Evolutionary conservation across 1,284 basidiomycete genomes (phyloP).

Genomic region (Sporisorium graminicola): DNA sequence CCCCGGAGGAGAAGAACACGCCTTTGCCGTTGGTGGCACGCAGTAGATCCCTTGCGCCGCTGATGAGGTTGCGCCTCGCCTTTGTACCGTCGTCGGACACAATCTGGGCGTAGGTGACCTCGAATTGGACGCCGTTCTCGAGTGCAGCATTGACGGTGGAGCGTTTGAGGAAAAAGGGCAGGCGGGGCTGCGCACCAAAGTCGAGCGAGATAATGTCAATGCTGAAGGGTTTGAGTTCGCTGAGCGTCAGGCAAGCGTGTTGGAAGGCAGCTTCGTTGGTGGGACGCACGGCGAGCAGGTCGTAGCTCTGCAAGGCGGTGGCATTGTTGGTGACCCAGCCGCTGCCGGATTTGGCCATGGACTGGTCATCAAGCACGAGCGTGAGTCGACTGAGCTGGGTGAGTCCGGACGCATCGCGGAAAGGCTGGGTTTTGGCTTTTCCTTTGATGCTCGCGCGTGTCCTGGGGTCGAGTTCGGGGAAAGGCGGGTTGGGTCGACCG

Average conservation of each 20-base stretch:
- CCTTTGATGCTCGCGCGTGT: constrained; percentile 22
- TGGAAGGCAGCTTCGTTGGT: constrained; percentile 80
- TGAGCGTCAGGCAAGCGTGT: constrained; percentile 82
- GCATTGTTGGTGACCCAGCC: constrained; percentile 58
- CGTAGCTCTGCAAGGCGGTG: constrained; percentile 74
- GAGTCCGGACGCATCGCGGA: constrained; percentile 9
- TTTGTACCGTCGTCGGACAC: constrained; percentile 32
- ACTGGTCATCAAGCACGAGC: constrained; percentile 63
- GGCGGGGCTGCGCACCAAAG: constrained; percentile 78
- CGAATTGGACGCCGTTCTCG: constrained; percentile 85
- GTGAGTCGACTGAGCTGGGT: constrained; percentile 67
- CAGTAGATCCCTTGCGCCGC: constrained; percentile 60
- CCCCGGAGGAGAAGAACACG: constrained; percentile 62
- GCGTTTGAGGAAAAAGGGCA: constrained; percentile 84
- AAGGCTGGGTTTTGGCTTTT: constrained; percentile 13
- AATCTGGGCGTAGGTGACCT: constrained; percentile 76
- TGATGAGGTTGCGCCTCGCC: constrained; percentile 62
- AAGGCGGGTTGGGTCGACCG: constrained; percentile 45
- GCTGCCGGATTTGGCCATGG: constrained; percentile 57
- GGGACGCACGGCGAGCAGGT: constrained; percentile 81
- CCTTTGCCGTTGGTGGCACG: constrained; percentile 66
- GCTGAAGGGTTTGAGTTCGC: constrained; percentile 81
- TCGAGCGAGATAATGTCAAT: constrained; percentile 86
- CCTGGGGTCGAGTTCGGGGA: constrained; percentile 62
- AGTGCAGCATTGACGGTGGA: constrained; percentile 83